Percentiles rank a stretch among this genome's conserved stretches.
Evolutionary conservation across 768 basidiomycete species (phyloP).

Genomic region (Hebeloma cylindrosporum): DNA sequence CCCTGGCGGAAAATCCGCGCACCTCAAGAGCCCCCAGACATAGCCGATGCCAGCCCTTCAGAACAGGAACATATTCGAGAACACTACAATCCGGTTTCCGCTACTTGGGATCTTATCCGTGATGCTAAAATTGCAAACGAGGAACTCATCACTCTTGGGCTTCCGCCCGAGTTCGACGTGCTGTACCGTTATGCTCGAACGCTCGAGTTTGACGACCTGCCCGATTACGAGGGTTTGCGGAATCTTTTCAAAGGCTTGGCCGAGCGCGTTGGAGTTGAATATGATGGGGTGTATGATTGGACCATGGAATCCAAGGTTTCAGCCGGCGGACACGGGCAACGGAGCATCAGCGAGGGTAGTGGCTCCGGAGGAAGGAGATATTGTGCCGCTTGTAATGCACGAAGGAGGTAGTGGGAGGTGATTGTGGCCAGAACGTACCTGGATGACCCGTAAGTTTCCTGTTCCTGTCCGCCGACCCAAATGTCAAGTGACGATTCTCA

Average conservation of each 20-base stretch:
- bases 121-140: conserved; percentile 70
- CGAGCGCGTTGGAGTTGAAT: conserved; percentile 51
- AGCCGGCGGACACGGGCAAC: conserved; percentile 17
- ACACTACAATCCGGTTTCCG: conserved; percentile 55
- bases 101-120: conserved; percentile 77
- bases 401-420: conserved; percentile 22
- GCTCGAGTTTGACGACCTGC: conserved; percentile 84
- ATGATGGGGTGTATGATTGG: conserved; percentile 53
- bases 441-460: conserved; percentile 1
- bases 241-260: conserved; percentile 66
- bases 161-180: conserved; percentile 80
- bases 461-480: too few relatives aligned
- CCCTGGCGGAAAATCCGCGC: conserved; percentile 79
- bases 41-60: conserved; percentile 26
- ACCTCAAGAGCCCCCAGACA: conserved; percentile 33
- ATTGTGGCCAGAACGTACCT: not conserved
- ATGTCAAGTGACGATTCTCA: too few relatives aligned
- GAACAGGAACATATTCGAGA: conserved; percentile 26
- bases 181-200: conserved; percentile 79
- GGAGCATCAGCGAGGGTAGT: conserved; percentile 30
- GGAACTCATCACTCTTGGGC: conserved; percentile 67
- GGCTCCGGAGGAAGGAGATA: conserved; percentile 29
- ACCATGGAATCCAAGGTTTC: conserved; percentile 24
- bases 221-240: conserved; percentile 83
- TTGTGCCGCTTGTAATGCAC: conserved; percentile 42